These are phyloP conservation scores for Boehmeria nivea DNA, from an alignment of 306 rosid genomes.

Conservation along the genomic window DNA sequence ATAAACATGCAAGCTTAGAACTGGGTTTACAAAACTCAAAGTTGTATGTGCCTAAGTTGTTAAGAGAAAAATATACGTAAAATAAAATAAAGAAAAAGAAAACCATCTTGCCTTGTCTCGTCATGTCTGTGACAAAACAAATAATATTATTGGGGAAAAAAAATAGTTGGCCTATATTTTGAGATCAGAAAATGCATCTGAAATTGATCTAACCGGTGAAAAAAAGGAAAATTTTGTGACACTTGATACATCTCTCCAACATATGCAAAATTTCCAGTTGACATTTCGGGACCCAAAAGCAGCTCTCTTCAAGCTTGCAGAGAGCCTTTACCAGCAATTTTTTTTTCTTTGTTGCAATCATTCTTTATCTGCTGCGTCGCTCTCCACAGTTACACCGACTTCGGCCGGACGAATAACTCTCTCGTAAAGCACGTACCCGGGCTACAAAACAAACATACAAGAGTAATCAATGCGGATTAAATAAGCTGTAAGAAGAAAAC, in stretches of 20 bases:
- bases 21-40: no score
- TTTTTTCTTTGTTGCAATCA: slow-evolving; percentile 4
- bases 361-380: slow-evolving; percentile 21
- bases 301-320: slow-evolving; percentile 22
- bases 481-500: not conserved
- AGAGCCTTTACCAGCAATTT: no score
- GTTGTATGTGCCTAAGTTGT: not conserved
- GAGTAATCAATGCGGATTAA: not conserved
- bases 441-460: slow-evolving; percentile 34
- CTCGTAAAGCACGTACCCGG: slow-evolving; percentile 71
- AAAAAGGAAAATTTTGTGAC: not conserved
- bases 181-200: not conserved
- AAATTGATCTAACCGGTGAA: slow-evolving; percentile 3
- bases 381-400: slow-evolving; percentile 67
- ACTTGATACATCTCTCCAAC: slow-evolving; percentile 21
- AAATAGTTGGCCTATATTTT: not conserved
- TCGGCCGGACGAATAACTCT: slow-evolving; percentile 86
- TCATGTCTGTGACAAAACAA: not conserved
- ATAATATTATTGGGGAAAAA: not conserved
- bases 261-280: slow-evolving; percentile 11
- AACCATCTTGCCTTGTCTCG: slow-evolving; percentile 6
- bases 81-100: no score
- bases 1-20: no score
- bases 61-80: no score
- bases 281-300: slow-evolving; percentile 3